Conservation (phyloP, 371 early-diverging fungal species). For the Globomyces sp. region DNA sequence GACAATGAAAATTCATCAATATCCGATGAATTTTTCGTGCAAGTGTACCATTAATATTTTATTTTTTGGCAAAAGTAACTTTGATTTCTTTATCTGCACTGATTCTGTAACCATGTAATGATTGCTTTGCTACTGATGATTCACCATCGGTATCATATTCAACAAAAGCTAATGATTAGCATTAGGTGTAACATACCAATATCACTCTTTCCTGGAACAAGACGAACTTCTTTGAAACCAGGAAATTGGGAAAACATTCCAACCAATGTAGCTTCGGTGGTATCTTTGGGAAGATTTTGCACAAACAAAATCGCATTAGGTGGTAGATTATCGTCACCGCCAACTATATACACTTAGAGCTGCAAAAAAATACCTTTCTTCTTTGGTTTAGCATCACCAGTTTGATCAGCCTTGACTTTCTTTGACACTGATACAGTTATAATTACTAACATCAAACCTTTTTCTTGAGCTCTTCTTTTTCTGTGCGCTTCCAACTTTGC, state of each 20-base stretch:
- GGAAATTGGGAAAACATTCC: slow-evolving; percentile 55
- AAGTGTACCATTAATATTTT: not conserved
- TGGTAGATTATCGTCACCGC: slow-evolving; percentile 67
- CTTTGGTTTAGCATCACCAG: slow-evolving; percentile 13
- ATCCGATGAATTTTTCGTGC: too few relatives aligned
- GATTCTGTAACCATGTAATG: slow-evolving; percentile 40
- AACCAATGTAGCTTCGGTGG: slow-evolving; percentile 34
- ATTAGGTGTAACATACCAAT: slow-evolving; percentile 54
- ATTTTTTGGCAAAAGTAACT: slow-evolving; percentile 45
- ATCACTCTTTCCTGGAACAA: slow-evolving; percentile 80
- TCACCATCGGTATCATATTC: slow-evolving; percentile 82
- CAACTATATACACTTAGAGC: too few relatives aligned
- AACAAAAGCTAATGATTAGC: slow-evolving; percentile 68
- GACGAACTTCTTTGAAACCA: slow-evolving; percentile 93
- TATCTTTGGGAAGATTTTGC: slow-evolving; percentile 78
- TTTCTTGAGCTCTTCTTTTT: slow-evolving; percentile 26
- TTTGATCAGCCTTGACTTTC: slow-evolving; percentile 32
- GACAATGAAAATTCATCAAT: too few relatives aligned
- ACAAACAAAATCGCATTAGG: slow-evolving; percentile 90
- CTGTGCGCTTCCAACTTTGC: slow-evolving; percentile 42
- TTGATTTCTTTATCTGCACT: slow-evolving; percentile 42
- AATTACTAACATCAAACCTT: too few relatives aligned
- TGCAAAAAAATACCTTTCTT: slow-evolving; percentile 13
- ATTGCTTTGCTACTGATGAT: slow-evolving; percentile 39
- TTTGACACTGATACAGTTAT: slow-evolving; percentile 30